Evolutionary conservation across 768 basidiomycete species (phyloP).

Genomic region (Nidula microcarpa): DNA sequence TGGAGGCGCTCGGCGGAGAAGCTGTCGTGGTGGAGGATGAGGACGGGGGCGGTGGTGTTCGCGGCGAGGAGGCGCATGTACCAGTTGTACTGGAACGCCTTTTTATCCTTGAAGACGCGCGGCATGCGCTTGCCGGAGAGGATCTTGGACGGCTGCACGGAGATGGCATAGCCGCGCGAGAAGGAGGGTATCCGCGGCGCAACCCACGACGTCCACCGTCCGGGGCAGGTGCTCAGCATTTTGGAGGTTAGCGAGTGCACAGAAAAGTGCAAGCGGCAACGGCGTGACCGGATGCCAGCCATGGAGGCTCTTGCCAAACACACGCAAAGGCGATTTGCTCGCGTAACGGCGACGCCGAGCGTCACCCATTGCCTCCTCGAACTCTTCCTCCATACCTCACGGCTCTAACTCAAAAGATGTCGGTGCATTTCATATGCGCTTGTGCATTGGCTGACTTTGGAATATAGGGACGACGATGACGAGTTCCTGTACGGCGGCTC

Average conservation of each 20-base stretch:
- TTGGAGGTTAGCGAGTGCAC: neutral
- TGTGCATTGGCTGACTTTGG: too few relatives aligned
- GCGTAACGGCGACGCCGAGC: neutral
- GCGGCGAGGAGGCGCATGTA: constrained; percentile 70
- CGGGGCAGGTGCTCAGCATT: neutral
- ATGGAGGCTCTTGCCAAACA: neutral
- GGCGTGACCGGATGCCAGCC: neutral
- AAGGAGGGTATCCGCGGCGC: neutral
- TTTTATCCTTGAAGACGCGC: constrained; percentile 76
- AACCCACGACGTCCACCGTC: neutral
- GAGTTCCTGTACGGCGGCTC: constrained; percentile 74
- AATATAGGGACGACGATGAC: constrained; percentile 72
- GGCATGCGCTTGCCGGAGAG: constrained; percentile 52
- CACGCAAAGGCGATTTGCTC: neutral
- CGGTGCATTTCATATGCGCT: too few relatives aligned
- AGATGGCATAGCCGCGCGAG: constrained; percentile 51
- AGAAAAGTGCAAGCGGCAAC: neutral
- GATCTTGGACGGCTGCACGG: constrained; percentile 46
- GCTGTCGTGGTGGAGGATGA: constrained; percentile 78
- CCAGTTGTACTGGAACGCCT: constrained; percentile 76
- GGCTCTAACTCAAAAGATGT: too few relatives aligned
- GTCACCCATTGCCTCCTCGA: neutral
- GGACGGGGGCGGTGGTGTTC: constrained; percentile 54
- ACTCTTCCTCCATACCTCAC: neutral
- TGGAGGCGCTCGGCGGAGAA: constrained; percentile 67